These are phyloP conservation scores for Dothistroma pini DNA, from an alignment of 2,329 filamentous ascomycete genomes.

Conservation along the genomic window DNA sequence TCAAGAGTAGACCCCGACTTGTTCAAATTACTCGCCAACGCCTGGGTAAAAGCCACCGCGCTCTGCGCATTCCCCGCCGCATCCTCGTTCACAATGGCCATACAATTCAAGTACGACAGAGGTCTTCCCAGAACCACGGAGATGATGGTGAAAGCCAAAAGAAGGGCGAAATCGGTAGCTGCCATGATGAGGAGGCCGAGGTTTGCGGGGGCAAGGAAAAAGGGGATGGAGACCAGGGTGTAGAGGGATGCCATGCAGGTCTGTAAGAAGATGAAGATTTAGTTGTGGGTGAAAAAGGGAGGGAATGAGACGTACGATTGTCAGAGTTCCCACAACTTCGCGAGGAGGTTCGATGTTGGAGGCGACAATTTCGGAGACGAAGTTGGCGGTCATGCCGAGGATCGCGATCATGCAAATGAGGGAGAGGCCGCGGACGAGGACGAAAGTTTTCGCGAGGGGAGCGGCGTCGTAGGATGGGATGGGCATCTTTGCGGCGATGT, in stretches of 20 bases:
- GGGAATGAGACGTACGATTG: conserved; percentile 61
- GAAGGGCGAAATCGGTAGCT: conserved; percentile 62
- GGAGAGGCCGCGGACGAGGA: conserved; percentile 67
- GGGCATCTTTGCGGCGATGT: conserved; percentile 42
- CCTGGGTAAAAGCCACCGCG: conserved; percentile 53
- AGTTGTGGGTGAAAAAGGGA: not conserved
- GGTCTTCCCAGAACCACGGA: conserved; percentile 75
- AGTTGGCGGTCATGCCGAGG: conserved; percentile 77
- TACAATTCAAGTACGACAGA: conserved; percentile 73
- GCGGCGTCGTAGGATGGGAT: conserved; percentile 62
- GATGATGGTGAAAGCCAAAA: conserved; percentile 74
- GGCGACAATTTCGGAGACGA: conserved; percentile 71
- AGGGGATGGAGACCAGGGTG: conserved; percentile 63
- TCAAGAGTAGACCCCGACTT: conserved; percentile 49
- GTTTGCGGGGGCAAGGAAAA: conserved; percentile 75
- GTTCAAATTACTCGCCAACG: conserved; percentile 51
- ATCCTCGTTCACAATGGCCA: conserved; percentile 47
- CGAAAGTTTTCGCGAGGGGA: conserved; percentile 71
- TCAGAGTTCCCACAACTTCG: conserved; percentile 73
- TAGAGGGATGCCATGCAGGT: conserved; percentile 76
- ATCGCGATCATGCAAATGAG: conserved; percentile 68
- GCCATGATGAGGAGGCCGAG: conserved; percentile 71
- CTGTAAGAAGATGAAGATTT: conserved; percentile 43
- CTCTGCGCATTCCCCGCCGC: conserved; percentile 44
- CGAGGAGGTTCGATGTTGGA: conserved; percentile 63